A percentile compares a stretch with the other conserved stretches of the same genome.
Evolutionary conservation across 2,329 filamentous ascomycete species (phyloP).

Genomic region (Simplicillium sp.): DNA sequence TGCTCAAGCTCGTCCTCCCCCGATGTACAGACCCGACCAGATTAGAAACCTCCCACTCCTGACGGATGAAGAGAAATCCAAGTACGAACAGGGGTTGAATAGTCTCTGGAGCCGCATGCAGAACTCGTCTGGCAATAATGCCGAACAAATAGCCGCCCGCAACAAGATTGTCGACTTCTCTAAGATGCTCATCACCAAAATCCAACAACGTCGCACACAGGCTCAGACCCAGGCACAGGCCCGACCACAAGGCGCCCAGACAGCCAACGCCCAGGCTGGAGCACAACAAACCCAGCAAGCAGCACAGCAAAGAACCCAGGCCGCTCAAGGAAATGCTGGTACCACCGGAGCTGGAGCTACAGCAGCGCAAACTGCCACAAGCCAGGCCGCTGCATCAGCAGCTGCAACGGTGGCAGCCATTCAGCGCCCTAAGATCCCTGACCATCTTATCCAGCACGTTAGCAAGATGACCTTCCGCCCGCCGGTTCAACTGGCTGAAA

Average conservation of each 20-base stretch:
- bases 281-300: slow-evolving; percentile 4
- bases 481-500: slow-evolving; percentile 31
- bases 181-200: slow-evolving; percentile 43
- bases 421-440: slow-evolving; percentile 24
- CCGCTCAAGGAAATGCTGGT: slow-evolving; percentile 2
- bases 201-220: slow-evolving; percentile 29
- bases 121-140: slow-evolving; percentile 34
- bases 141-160: slow-evolving; percentile 39
- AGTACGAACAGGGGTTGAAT: slow-evolving; percentile 49
- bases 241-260: slow-evolving; percentile 11
- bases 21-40: slow-evolving; percentile 41
- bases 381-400: slow-evolving; percentile 7
- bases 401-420: slow-evolving; percentile 5
- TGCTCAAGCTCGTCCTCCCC: slow-evolving; percentile 17
- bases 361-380: neutral
- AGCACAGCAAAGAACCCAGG: slow-evolving; percentile 2
- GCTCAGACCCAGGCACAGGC: slow-evolving; percentile 18
- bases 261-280: slow-evolving; percentile 7
- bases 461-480: slow-evolving; percentile 36
- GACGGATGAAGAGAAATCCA: slow-evolving; percentile 43
- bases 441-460: slow-evolving; percentile 36
- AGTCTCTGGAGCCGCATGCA: slow-evolving; percentile 44
- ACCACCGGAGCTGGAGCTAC: slow-evolving; percentile 2
- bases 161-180: slow-evolving; percentile 54
- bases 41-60: slow-evolving; percentile 42